These are phyloP conservation scores for Tetracentron sinense DNA, from an alignment of 164 flowering plant genomes.

Conservation along the genomic window DNA sequence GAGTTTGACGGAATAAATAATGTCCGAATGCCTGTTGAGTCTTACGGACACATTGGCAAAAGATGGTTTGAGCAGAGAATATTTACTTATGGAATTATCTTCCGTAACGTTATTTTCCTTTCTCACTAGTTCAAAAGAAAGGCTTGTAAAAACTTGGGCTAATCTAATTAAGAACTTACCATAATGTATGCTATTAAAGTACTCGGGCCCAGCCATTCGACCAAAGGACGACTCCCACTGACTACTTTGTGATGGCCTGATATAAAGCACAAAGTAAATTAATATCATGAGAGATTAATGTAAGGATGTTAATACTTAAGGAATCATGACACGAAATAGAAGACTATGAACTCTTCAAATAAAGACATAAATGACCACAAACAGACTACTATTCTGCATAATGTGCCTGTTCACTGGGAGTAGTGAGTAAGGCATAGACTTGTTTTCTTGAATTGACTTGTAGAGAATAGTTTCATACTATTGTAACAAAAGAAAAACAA, in stretches of 20 bases:
- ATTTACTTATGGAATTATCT: not conserved
- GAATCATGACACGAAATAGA: not conserved
- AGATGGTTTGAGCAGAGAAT: too few species aligned
- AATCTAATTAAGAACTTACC: slow-evolving; percentile 37
- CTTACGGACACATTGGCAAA: too few species aligned
- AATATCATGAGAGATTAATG: slow-evolving; percentile 4
- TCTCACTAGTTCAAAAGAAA: not conserved
- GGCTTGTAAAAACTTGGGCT: not conserved
- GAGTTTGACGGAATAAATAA: not conserved
- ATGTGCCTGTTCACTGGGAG: not conserved
- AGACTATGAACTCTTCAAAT: not conserved
- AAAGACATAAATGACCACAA: too few species aligned
- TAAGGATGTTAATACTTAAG: not conserved
- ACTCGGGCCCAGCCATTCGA: slow-evolving; percentile 59
- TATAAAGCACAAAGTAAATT: slow-evolving; percentile 7
- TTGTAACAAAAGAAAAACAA: not conserved
- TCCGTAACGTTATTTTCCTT: not conserved
- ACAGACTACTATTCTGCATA: not conserved
- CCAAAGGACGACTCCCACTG: slow-evolving; percentile 82
- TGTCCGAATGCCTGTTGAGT: not conserved
- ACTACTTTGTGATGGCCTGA: slow-evolving; percentile 36
- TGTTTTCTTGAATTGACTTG: not conserved
- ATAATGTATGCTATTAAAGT: slow-evolving; percentile 48
- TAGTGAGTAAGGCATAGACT: too few species aligned
- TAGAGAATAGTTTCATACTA: not conserved